Evolutionary conservation across 1,139 yeast genomes (phyloP).

Genomic region (Saccharomycopsis hybrid): DNA sequence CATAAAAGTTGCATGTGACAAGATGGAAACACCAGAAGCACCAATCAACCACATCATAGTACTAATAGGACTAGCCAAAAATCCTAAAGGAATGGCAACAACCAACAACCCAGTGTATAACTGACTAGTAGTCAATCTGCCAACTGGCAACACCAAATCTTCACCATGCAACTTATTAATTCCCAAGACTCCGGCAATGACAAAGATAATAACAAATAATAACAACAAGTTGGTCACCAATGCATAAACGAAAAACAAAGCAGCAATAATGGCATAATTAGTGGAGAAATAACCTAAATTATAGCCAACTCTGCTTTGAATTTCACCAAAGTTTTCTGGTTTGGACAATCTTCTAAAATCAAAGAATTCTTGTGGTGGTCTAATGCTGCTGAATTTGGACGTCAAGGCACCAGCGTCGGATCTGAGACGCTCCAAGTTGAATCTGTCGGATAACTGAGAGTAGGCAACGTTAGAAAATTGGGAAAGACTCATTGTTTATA

Average conservation of each 20-base stretch:
- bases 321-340: slow-evolving; percentile 84
- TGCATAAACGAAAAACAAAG: slow-evolving; percentile 62
- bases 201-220: slow-evolving; percentile 70
- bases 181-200: slow-evolving; percentile 67
- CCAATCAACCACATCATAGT: slow-evolving; percentile 97
- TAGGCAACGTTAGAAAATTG: slow-evolving; percentile 24
- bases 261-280: slow-evolving; percentile 73
- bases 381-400: slow-evolving; percentile 61
- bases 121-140: slow-evolving; percentile 69
- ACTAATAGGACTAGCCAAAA: slow-evolving; percentile 88
- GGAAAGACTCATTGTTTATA: slow-evolving; percentile 6
- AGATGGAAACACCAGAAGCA: slow-evolving; percentile 79
- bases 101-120: slow-evolving; percentile 80
- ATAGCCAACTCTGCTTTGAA: slow-evolving; percentile 81
- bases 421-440: slow-evolving; percentile 47
- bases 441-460: slow-evolving; percentile 41
- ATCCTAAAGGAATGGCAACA: slow-evolving; percentile 79
- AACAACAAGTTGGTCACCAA: slow-evolving; percentile 78
- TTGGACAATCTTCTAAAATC: slow-evolving; percentile 85
- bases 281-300: slow-evolving; percentile 84
- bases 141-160: slow-evolving; percentile 68
- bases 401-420: slow-evolving; percentile 44
- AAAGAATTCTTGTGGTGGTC: slow-evolving; percentile 90
- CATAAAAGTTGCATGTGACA: slow-evolving; percentile 89
- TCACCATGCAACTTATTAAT: slow-evolving; percentile 75